Evolutionary conservation across 352 stramenopile genomes (phyloP), one percentile per base, ranked within the genome.

Genomic region (Phytophthora vignae): DNA sequence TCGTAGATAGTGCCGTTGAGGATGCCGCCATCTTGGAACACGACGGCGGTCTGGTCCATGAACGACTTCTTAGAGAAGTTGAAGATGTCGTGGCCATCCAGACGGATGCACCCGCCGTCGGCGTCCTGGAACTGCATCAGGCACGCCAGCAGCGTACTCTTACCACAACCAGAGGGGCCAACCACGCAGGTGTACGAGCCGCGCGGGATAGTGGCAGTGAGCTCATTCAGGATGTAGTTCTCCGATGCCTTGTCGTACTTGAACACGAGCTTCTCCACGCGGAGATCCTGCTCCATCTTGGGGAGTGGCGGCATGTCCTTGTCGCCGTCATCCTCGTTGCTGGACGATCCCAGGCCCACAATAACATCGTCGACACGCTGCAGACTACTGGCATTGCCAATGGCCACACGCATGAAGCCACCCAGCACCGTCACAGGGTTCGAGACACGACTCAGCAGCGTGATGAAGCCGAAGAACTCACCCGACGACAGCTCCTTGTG

Each of bases 71-170:
- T 95, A 8, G 85, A 94, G 61, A 94, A 95, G 69, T 93, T 94
- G 73, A 91, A 91, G 54, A 96, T 93, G 58, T 96, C 85, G 68
- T 93, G 82, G 21, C 85, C 77, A 71, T 97, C 88, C 10, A 97
- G 64, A 31, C 87, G 83, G 46, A 97, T 97, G 56, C 81, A 90
- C 40, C 90, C 88, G 17, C 88, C 84, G 62, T 94, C 88, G 8
- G 88, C 84, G 44, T 95, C 85, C 70, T 95, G 83, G 67, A 97
- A 97, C 82, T 95, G 88, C 90, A 97, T 95, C 72, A 97, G 71
- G 67, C 87, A 95, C 46, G 87, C 85, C 49, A 97, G 64, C 40
- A 97, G 60, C 57, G 90, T 97, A 87, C 88, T 95, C 79, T 97
- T 97, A 70, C 88, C 90, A 69, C 88, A 96, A 21, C 90, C 90